phyloP scores from a whole-genome alignment of 2,329 filamentous ascomycete genomes.

The Fusarium oligoseptatum region DNA sequence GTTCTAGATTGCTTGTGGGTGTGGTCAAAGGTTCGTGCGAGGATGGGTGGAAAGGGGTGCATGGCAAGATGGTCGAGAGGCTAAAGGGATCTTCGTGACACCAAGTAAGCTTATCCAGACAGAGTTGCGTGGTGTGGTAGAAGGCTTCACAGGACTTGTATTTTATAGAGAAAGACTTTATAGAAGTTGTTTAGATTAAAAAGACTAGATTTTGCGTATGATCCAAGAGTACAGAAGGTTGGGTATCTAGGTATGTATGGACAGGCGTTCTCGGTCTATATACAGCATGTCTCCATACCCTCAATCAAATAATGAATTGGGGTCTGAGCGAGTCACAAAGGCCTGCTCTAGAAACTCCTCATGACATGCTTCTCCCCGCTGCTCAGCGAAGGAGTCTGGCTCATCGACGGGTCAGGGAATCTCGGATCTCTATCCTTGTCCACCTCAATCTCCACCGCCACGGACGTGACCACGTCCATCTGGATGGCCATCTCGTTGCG shows the following conservation, averaged over 20 bases:
- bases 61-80: conserved; percentile 60
- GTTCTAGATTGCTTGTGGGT: conserved; percentile 62
- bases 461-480: conserved; percentile 57
- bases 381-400: conserved; percentile 41
- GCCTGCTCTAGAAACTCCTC: conserved; percentile 10
- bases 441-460: conserved; percentile 54
- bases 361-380: conserved; percentile 28
- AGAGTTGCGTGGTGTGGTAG: background rate
- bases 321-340: background rate
- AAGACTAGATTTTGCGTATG: background rate
- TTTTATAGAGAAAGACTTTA: background rate
- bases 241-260: conserved; percentile 1
- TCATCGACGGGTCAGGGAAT: conserved; percentile 37
- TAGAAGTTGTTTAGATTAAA: background rate
- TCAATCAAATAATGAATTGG: background rate
- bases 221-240: background rate
- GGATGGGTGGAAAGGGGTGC: conserved; percentile 63
- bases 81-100: conserved; percentile 45
- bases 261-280: conserved; percentile 1
- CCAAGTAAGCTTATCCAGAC: conserved; percentile 4
- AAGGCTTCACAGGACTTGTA: background rate
- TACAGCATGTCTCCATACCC: conserved; percentile 4
- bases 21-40: conserved; percentile 66
- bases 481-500: conserved; percentile 50
- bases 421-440: conserved; percentile 40